These are phyloP conservation scores for Coemansia sp. DNA, from an alignment of 192 early-diverging fungal species.

Conservation along the genomic window DNA sequence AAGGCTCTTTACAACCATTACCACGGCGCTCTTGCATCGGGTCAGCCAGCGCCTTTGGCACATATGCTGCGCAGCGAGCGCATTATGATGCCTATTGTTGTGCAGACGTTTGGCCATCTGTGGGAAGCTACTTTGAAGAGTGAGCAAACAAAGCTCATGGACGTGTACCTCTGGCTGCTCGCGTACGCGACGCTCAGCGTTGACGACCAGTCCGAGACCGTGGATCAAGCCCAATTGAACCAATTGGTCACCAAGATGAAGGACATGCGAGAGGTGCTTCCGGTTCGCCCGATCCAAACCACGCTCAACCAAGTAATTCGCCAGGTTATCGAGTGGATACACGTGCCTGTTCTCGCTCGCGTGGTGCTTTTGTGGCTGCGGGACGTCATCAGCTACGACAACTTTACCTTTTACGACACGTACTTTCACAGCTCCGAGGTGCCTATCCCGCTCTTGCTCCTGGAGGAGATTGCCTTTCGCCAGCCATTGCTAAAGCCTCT, in stretches of 20 bases:
- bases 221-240: conserved; percentile 18
- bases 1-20: conserved; percentile 35
- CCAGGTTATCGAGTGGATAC: conserved; percentile 36
- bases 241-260: conserved; percentile 32
- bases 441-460: conserved; percentile 59
- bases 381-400: conserved; percentile 59
- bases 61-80: conserved; percentile 28
- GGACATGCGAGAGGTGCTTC: conserved; percentile 23
- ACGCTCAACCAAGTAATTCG: conserved; percentile 23
- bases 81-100: conserved; percentile 35
- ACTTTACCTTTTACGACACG: conserved; percentile 61
- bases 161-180: conserved; percentile 46
- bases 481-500: conserved; percentile 66
- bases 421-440: conserved; percentile 66
- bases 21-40: conserved; percentile 13
- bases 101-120: conserved; percentile 44
- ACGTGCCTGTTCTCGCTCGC: conserved; percentile 32
- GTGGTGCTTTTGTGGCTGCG: conserved; percentile 60
- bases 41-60: conserved; percentile 2
- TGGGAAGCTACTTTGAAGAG: conserved; percentile 20
- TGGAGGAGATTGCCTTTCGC: conserved; percentile 75
- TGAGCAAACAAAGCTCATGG: conserved; percentile 20
- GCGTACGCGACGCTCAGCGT: conserved; percentile 34
- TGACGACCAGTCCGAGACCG: not conserved
- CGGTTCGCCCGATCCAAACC: conserved; percentile 31